Conservation (phyloP, 495 filamentous ascomycete species). For the Haplographium delicatum region DNA sequence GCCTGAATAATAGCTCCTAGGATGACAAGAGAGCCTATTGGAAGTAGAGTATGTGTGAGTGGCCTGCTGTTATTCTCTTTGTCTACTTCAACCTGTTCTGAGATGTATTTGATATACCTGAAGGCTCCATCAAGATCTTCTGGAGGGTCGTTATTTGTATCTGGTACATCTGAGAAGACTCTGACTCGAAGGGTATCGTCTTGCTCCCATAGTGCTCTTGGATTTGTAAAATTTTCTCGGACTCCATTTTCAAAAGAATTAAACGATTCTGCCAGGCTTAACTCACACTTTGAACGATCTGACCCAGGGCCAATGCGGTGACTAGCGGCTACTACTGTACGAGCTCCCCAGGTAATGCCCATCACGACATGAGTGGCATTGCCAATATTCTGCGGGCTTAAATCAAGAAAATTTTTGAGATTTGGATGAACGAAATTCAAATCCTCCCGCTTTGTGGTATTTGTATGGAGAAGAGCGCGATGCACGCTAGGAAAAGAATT, state of each 20-base stretch:
- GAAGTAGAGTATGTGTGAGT: constrained; percentile 23
- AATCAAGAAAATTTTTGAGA: not conserved
- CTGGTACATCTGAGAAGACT: constrained; percentile 13
- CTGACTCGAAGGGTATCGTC: too few relatives aligned
- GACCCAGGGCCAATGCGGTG: too few relatives aligned
- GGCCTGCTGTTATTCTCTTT: constrained; percentile 27
- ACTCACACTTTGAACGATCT: too few relatives aligned
- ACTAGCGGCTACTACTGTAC: too few relatives aligned
- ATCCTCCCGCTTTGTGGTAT: not conserved
- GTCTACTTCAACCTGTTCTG: constrained; percentile 2
- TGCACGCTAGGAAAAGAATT: not conserved
- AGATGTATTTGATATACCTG: constrained; percentile 14
- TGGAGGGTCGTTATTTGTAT: not conserved
- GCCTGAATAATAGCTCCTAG: not conserved
- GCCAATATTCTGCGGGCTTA: not conserved
- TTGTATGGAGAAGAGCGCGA: not conserved
- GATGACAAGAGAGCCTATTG: constrained; percentile 20
- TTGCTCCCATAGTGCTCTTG: too few relatives aligned
- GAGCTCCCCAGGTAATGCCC: constrained; percentile 20
- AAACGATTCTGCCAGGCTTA: too few relatives aligned
- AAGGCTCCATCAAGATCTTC: not conserved
- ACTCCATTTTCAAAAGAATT: too few relatives aligned
- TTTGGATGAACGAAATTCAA: not conserved
- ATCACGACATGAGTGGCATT: constrained; percentile 22
- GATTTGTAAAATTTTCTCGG: too few relatives aligned